phyloP scores from a whole-genome alignment of 2,329 filamentous ascomycete genomes.

The Colletotrichum godetiae region DNA sequence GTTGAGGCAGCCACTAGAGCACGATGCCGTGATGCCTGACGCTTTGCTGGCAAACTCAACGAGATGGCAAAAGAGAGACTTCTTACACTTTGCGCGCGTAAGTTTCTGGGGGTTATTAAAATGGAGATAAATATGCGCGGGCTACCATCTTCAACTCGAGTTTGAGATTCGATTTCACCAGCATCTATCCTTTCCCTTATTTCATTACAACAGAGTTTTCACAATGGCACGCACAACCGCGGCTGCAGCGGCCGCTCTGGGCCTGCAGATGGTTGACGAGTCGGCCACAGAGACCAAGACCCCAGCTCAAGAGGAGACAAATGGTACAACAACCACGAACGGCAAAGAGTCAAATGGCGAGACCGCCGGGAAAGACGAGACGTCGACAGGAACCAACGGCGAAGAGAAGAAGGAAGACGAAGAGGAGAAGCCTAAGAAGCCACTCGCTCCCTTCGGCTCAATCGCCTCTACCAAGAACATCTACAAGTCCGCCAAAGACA shows the following conservation, averaged over 20 bases:
- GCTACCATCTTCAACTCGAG: background rate
- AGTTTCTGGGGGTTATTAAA: too few relatives aligned
- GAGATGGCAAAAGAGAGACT: background rate
- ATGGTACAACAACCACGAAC: background rate
- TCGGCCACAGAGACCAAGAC: background rate
- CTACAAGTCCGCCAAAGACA: conserved; percentile 56
- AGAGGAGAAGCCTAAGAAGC: conserved; percentile 40
- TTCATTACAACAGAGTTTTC: background rate
- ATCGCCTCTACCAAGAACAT: conserved; percentile 54
- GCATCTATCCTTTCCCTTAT: background rate
- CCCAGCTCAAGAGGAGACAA: background rate
- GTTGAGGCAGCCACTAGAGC: background rate
- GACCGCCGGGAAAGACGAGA: conserved; percentile 16
- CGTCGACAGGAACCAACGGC: conserved; percentile 37
- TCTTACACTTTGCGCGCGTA: background rate
- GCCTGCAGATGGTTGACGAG: conserved; percentile 12
- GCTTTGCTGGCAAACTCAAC: background rate
- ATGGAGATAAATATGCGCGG: conserved; percentile 1
- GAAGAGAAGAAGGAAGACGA: conserved; percentile 21
- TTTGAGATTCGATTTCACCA: background rate
- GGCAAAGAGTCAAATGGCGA: background rate
- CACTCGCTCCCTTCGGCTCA: conserved; percentile 44
- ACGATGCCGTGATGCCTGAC: background rate
- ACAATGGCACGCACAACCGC: conserved; percentile 28
- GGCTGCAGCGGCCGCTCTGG: conserved; percentile 1